Evolutionary conservation across 2,329 filamentous ascomycete species (phyloP).

Genomic region (Neurospora sp.): DNA sequence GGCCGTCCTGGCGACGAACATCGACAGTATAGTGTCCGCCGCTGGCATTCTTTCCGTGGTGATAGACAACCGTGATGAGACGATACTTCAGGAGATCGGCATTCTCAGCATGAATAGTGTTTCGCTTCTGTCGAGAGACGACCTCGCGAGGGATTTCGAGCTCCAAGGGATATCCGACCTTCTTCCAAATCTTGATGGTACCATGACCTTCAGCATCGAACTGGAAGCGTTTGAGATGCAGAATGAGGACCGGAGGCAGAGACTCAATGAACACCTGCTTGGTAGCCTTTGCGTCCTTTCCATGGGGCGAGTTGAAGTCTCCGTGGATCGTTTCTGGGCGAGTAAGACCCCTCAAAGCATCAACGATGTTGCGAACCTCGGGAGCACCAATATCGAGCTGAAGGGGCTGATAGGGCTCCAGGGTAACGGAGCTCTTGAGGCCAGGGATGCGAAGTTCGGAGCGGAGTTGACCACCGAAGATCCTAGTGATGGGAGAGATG

Average conservation of each 20-base stretch:
- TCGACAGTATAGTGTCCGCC: conserved; percentile 98
- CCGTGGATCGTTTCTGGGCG: conserved; percentile 76
- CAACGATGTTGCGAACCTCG: conserved; percentile 80
- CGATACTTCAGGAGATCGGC: conserved; percentile 70
- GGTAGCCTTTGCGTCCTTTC: conserved; percentile 66
- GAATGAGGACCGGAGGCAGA: conserved; percentile 79
- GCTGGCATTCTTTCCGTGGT: conserved; percentile 93
- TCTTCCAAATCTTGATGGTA: conserved; percentile 98
- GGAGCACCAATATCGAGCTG: conserved; percentile 89
- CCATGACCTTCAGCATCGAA: conserved; percentile 71
- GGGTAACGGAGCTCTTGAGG: conserved; percentile 79
- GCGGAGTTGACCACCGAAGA: conserved; percentile 84
- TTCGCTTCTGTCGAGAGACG: conserved; percentile 66
- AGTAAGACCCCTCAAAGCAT: conserved; percentile 79
- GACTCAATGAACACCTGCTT: conserved; percentile 95
- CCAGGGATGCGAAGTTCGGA: conserved; percentile 84
- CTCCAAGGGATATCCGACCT: conserved; percentile 88
- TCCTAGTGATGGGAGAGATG: conserved; percentile 81
- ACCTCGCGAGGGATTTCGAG: conserved; percentile 88
- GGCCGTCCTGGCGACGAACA: conserved; percentile 84
- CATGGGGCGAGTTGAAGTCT: conserved; percentile 71
- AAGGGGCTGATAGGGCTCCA: conserved; percentile 87
- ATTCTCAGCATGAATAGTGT: conserved; percentile 52
- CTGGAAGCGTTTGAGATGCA: conserved; percentile 95
- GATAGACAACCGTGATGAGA: conserved; percentile 85